A percentile compares a stretch with the other conserved stretches of the same genome.
phyloP scores from a whole-genome alignment of 345 rosid genomes.

The Triadica sebifera region DNA sequence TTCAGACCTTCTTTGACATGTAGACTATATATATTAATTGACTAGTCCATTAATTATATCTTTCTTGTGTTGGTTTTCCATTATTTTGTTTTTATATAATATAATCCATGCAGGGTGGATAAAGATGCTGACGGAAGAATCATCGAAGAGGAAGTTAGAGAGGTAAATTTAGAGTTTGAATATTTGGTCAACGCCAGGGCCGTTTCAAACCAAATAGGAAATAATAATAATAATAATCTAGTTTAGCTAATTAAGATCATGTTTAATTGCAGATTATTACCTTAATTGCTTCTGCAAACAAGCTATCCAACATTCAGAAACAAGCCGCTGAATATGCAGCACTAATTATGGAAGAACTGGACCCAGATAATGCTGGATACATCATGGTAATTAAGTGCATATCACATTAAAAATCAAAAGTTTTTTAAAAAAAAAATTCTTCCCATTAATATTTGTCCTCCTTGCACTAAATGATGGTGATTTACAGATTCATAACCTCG shows the following conservation, averaged over 20 bases:
- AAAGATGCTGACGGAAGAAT: conserved; percentile 82
- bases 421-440: too few species aligned
- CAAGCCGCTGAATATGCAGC: conserved; percentile 86
- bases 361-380: conserved; percentile 77
- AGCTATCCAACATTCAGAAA: conserved; percentile 73
- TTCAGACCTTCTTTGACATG: conserved; percentile 89
- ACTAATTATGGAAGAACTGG: conserved; percentile 81
- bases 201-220: too few species aligned
- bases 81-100: not conserved
- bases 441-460: too few species aligned
- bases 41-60: too few species aligned
- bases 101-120: conserved; percentile 60
- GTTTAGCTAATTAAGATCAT: not conserved
- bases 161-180: conserved; percentile 35
- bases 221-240: too few species aligned
- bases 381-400: conserved; percentile 50
- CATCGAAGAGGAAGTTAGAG: conserved; percentile 77
- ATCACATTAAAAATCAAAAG: too few species aligned
- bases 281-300: conserved; percentile 89
- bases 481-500: conserved; percentile 64
- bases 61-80: too few species aligned
- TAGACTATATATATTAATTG: too few species aligned
- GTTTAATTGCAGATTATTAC: conserved; percentile 53
- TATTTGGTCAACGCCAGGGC: not conserved
- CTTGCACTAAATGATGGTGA: not conserved